Evolutionary conservation across 2,329 filamentous ascomycete species (phyloP), one percentile per base, ranked within the genome.

Genomic region (Sporothrix brasiliensis): DNA sequence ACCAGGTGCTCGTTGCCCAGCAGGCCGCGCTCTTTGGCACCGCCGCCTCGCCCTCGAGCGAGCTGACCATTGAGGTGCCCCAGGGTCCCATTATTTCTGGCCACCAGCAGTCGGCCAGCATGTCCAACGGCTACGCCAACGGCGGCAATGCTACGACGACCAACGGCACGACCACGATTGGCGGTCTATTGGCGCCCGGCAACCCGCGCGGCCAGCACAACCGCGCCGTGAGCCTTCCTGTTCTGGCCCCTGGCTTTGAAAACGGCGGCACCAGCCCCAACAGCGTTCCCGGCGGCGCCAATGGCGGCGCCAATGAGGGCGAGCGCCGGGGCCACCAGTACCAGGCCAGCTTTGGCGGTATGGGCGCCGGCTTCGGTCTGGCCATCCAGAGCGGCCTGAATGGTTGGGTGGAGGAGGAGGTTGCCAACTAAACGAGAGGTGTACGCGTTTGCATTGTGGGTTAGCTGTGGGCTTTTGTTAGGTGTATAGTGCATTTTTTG

Each of bases 201-300:
- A 89, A 87, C 69, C 78, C 81, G 16, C 85, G 88, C 47, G 83
- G 85, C 44, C 86, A 87, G 73, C 88, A 90, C 79, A 94, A 88
- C 77, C 90, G 95, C 50, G 93, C 95, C 47, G 93, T 97, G 72
- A 97, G 93, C 78, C 83, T 99, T 77, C 95, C 95, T 1, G 88
- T 86, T 5, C 85, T 91, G 69, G 88, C 87, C 0, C 87, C 88
- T 21, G 87, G 86, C 19, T 87, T 88, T 69, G 86, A 89, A 79
- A 89, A 89, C 68, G 85, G 86, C 56, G 83, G 83, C 69, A 84
- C 81, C 73, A 85, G 83, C 78, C 82, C 83, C 53, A 83, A 81
- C 75, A 83, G 83, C 73, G 77, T 82, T 24, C 80, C 82, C 21
- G 83, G 83, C 19, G 81, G 83, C 19, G 81, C 80, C 73, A 79